phyloP scores from a whole-genome alignment of 345 rosid species.

The Aquilaria yunnanensis region DNA sequence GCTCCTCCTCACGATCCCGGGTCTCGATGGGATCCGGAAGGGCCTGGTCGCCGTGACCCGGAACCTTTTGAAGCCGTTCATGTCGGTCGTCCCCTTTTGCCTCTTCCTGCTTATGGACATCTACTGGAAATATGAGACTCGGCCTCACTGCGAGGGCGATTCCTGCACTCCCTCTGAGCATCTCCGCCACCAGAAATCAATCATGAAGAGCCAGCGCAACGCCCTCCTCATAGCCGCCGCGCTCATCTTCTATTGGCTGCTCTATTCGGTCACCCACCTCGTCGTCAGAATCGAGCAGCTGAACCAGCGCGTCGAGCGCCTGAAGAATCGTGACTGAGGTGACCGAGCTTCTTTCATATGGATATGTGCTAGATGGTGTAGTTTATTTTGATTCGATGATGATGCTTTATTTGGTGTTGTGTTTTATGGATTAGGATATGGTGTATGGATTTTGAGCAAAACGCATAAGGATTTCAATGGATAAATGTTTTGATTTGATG shows the following conservation, averaged over 20 bases:
- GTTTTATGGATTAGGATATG: neutral
- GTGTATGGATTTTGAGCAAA: neutral
- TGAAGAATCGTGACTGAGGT: constrained; percentile 39
- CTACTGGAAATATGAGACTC: constrained; percentile 92
- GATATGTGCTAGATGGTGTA: neutral
- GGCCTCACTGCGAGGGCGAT: constrained; percentile 62
- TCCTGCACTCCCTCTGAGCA: constrained; percentile 75
- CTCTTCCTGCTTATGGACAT: constrained; percentile 83
- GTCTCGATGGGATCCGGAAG: constrained; percentile 63
- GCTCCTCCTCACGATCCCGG: constrained; percentile 74
- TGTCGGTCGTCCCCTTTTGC: constrained; percentile 85
- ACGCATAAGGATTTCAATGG: neutral
- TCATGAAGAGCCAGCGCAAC: constrained; percentile 89
- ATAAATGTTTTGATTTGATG: neutral
- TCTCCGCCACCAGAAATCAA: constrained; percentile 87
- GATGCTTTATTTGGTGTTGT: neutral
- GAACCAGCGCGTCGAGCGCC: constrained; percentile 67
- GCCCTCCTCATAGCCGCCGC: constrained; percentile 75
- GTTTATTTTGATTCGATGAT: neutral
- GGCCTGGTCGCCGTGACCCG: constrained; percentile 81
- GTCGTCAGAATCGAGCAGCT: constrained; percentile 65
- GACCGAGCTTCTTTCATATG: neutral
- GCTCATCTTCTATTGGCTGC: constrained; percentile 76
- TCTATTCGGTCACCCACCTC: constrained; percentile 65
- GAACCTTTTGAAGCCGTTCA: constrained; percentile 79